These are phyloP conservation scores for Yamadazyma olivae DNA, from an alignment of 805 yeast species.

Conservation along the genomic window DNA sequence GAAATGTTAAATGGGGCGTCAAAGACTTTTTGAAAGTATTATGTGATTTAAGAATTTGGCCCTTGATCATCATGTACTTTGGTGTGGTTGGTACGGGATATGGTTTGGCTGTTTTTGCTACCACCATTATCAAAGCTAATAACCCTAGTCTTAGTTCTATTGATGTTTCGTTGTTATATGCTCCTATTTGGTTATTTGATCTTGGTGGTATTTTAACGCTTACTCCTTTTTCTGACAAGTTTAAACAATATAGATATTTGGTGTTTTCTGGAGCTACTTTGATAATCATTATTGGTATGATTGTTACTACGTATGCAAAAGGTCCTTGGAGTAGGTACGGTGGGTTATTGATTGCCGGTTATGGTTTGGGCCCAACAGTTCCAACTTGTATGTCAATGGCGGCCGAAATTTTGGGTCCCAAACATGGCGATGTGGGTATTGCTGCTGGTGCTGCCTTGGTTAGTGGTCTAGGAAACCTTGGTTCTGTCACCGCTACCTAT, in stretches of 20 bases:
- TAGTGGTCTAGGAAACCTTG: slow-evolving; percentile 83
- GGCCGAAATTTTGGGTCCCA: slow-evolving; percentile 66
- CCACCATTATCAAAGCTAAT: slow-evolving; percentile 66
- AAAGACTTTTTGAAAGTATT: slow-evolving; percentile 54
- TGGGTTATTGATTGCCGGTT: slow-evolving; percentile 78
- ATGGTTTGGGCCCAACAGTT: slow-evolving; percentile 88
- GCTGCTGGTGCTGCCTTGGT: slow-evolving; percentile 83
- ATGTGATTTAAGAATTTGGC: slow-evolving; percentile 71
- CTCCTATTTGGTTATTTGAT: slow-evolving; percentile 91
- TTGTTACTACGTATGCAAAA: slow-evolving; percentile 72
- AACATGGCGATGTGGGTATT: slow-evolving; percentile 79
- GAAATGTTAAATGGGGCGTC: slow-evolving; percentile 51
- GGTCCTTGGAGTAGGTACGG: slow-evolving; percentile 76
- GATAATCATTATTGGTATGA: slow-evolving; percentile 70
- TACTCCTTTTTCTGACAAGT: slow-evolving; percentile 79
- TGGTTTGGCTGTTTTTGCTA: slow-evolving; percentile 82
- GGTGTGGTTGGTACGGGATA: slow-evolving; percentile 90
- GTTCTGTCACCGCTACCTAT: slow-evolving; percentile 81
- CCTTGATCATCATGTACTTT: slow-evolving; percentile 80
- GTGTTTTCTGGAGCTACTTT: slow-evolving; percentile 61
- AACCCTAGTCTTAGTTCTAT: slow-evolving; percentile 64
- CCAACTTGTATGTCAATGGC: slow-evolving; percentile 86
- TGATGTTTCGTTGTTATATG: slow-evolving; percentile 70
- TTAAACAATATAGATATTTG: slow-evolving; percentile 53
- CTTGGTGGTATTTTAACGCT: slow-evolving; percentile 67